A percentile compares a stretch with the other conserved stretches of the same genome.
Conservation (phyloP, 2,329 filamentous ascomycete species). For the Beauveria sp. region DNA sequence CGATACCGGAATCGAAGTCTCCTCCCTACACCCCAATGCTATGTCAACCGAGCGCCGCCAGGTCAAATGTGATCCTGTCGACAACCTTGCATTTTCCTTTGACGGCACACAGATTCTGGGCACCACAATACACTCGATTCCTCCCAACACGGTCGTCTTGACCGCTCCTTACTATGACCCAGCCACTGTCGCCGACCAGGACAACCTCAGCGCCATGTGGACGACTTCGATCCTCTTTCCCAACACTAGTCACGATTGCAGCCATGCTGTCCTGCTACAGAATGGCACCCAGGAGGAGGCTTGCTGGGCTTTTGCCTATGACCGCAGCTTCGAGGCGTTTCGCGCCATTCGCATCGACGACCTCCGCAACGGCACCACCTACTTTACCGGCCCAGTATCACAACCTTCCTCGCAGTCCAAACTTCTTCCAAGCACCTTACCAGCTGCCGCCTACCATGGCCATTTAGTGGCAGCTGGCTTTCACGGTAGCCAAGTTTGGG, state of each 20-base stretch:
- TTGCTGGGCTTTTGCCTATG: constrained; percentile 71
- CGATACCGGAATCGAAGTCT: constrained; percentile 82
- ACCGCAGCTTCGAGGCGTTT: constrained; percentile 69
- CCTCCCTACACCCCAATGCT: constrained; percentile 59
- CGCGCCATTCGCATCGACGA: constrained; percentile 70
- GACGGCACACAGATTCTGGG: constrained; percentile 74
- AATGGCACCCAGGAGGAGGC: constrained; percentile 56
- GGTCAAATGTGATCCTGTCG: constrained; percentile 71
- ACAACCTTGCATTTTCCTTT: constrained; percentile 65
- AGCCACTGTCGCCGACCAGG: constrained; percentile 55
- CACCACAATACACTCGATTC: constrained; percentile 58
- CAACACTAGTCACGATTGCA: constrained; percentile 71
- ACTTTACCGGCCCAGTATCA: constrained; percentile 65
- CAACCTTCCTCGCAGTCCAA: constrained; percentile 45
- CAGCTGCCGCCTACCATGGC: constrained; percentile 60
- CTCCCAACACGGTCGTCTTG: constrained; percentile 65
- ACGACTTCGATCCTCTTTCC: constrained; percentile 81
- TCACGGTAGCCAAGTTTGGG: constrained; percentile 63
- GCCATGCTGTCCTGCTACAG: constrained; percentile 64
- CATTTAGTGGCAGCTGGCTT: constrained; percentile 70
- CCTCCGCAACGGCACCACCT: constrained; percentile 66
- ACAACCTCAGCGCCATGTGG: constrained; percentile 69
- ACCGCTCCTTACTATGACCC: constrained; percentile 75
- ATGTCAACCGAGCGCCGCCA: constrained; percentile 61
- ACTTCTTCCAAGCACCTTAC: constrained; percentile 59